Evolutionary conservation across 2,329 filamentous ascomycete species (phyloP).

Genomic region (Fusarium coffeatum): DNA sequence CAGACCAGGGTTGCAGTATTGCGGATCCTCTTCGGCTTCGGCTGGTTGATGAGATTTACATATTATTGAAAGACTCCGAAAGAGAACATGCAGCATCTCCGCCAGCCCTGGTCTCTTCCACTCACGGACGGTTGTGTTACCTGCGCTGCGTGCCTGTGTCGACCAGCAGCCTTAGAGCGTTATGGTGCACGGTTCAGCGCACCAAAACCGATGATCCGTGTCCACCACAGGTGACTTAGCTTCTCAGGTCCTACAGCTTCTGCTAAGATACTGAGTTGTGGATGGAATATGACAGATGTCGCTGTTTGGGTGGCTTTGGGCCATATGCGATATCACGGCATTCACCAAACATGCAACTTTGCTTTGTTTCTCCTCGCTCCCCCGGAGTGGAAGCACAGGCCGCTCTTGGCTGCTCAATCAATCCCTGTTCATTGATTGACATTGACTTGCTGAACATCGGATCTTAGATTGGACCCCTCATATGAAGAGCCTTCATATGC

Average conservation of each 20-base stretch:
- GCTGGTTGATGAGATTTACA: conserved; percentile 38
- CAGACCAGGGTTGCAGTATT: conserved; percentile 40
- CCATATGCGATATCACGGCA: conserved; percentile 13
- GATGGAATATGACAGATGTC: conserved; percentile 33
- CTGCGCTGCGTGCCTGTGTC: conserved; percentile 38
- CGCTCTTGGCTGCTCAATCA: conserved; percentile 27
- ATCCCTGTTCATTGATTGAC: conserved; percentile 26
- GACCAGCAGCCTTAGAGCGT: conserved; percentile 38
- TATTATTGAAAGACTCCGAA: conserved; percentile 36
- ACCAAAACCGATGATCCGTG: conserved; percentile 38
- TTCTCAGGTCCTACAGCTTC: conserved; percentile 14
- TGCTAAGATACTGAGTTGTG: conserved; percentile 21
- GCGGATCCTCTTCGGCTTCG: conserved; percentile 40
- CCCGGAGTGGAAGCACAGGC: conserved; percentile 32
- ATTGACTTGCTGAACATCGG: conserved; percentile 27
- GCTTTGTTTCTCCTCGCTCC: conserved; percentile 9
- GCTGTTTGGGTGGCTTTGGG: conserved; percentile 22
- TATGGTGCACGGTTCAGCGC: conserved; percentile 44
- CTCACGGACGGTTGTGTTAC: conserved; percentile 29
- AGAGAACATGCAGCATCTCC: conserved; percentile 43
- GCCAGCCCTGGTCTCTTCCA: conserved; percentile 38
- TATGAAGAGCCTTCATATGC: conserved; percentile 38
- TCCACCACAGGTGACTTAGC: background rate
- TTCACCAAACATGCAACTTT: conserved; percentile 33
- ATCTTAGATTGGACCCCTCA: conserved; percentile 44